These are phyloP conservation scores for Sporobolomyces pararoseus DNA, from an alignment of 768 basidiomycete species.

Conservation along the genomic window DNA sequence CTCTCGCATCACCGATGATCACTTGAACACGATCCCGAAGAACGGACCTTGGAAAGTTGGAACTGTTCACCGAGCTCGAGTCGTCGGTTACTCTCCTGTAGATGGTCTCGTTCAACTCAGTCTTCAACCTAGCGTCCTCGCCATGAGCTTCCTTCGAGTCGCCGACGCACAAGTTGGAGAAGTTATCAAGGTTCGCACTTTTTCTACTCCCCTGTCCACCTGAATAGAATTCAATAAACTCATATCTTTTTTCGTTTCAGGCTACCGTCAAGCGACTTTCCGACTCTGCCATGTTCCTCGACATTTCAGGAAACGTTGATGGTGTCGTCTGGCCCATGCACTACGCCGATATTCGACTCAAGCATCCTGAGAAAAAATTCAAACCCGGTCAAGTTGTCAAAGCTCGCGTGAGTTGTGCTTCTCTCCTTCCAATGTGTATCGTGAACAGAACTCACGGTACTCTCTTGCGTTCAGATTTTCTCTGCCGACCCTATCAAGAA, in stretches of 20 bases:
- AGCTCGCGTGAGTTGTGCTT: constrained; percentile 63
- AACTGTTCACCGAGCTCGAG: constrained; percentile 75
- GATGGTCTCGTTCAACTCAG: constrained; percentile 88
- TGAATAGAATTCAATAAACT: neutral
- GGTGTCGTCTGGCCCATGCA: constrained; percentile 92
- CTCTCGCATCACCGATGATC: constrained; percentile 87
- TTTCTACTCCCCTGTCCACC: neutral
- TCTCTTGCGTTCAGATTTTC: constrained; percentile 73
- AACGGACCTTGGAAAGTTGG: constrained; percentile 66
- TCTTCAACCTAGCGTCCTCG: constrained; percentile 72
- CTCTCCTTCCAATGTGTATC: neutral
- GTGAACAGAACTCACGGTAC: neutral
- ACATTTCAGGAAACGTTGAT: constrained; percentile 79
- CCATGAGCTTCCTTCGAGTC: constrained; percentile 79
- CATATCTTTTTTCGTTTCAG: constrained; percentile 38
- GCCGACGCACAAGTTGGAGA: constrained; percentile 80
- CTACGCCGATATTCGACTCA: constrained; percentile 89
- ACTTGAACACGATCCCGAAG: constrained; percentile 67
- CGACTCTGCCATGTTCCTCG: constrained; percentile 75
- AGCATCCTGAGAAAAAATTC: constrained; percentile 83
- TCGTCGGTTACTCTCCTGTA: constrained; percentile 75
- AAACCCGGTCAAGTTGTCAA: constrained; percentile 76
- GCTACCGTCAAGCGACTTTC: constrained; percentile 76
- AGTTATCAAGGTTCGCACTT: constrained; percentile 62
- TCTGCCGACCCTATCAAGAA: constrained; percentile 74